Evolutionary conservation across 257 asterid species (phyloP), one percentile per base, ranked within the genome.

Genomic region (Penstemon newberryi): DNA sequence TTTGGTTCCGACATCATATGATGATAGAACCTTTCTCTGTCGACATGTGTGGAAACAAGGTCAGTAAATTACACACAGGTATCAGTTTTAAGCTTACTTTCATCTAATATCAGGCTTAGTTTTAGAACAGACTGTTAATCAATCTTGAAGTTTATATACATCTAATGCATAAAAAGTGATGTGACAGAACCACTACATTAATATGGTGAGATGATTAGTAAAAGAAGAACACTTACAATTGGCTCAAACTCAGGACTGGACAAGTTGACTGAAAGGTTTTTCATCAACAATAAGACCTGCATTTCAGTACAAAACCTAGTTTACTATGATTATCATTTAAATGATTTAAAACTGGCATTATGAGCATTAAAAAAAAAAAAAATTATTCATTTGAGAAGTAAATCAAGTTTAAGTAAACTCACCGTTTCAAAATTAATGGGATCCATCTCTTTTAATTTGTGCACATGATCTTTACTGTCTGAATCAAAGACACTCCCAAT

Each of bases 381-480:
- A 2, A 25, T 25, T 25, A 25, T 25, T 25, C 33, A 25, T 25
- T 1, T 25, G 33, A 25, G 33, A 25, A 25, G 33, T 25, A 25
- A 25, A 25, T 25, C 33, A 25, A 25, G 33, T 25, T 25, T 25
- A 25, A 25, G 33, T 25, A 25, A 73, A 83, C 95, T 86, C 75
- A 90, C 98, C 4, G 97, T 90, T 79, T 93, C 97, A 63, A 90
- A 86, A 78, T 90, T 88, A 49, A 93, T 93, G 25, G 97, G 97
- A 78, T 93, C 98, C 98, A 93, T 93, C 86, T 93, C 98, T 87
- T 93, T 86, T 56, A 93, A 96, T 85, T 87, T 90, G 81, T 78
- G 85, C 81, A 81, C 93, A 56, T 90, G 98, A 75, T 81, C 89
- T 70, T 63, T 78, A 75, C 84, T 73, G 57, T 76, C 89, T 36